Evolutionary conservation across 169 alveolate genomes (phyloP).

Genomic region (Eimeria necatrix): DNA sequence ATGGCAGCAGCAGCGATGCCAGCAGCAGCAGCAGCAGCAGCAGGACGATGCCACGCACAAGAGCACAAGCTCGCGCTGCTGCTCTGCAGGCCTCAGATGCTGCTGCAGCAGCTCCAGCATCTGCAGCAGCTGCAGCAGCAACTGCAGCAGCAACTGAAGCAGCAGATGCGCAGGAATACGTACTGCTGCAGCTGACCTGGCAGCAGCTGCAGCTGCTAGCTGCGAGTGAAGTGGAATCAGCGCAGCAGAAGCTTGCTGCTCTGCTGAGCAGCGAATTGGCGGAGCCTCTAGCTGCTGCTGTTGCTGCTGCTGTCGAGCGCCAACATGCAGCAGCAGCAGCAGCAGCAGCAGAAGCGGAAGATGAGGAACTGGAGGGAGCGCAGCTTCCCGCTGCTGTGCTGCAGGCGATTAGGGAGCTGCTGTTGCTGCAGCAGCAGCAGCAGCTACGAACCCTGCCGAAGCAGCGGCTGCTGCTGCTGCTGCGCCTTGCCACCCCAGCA

Average conservation of each 20-base stretch:
- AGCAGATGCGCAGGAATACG: neutral
- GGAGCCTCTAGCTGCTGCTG: conserved; percentile 23
- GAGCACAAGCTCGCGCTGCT: neutral
- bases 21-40: conserved; percentile 43
- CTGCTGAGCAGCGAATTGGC: conserved; percentile 21
- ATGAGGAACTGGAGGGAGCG: neutral
- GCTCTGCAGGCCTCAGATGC: neutral
- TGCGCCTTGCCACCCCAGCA: neutral
- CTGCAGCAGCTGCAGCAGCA: neutral
- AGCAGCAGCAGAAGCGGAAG: conserved; percentile 39
- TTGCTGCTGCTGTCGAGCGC: conserved; percentile 28
- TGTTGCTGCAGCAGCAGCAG: conserved; percentile 16
- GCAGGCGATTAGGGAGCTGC: neutral
- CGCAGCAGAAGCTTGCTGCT: conserved; percentile 1
- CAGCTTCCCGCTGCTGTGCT: neutral
- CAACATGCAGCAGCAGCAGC: conserved; percentile 14
- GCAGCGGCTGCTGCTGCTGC: conserved; percentile 20
- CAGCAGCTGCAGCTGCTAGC: conserved; percentile 42
- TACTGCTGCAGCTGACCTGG: conserved; percentile 30
- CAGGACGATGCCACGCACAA: neutral
- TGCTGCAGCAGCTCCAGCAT: neutral
- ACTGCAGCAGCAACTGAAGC: conserved; percentile 6
- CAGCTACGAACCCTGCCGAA: neutral
- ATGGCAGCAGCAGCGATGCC: conserved; percentile 31
- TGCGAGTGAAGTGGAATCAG: neutral